These are phyloP conservation scores for Geoglossum cookeanum DNA, from an alignment of 2,329 filamentous ascomycete genomes.

Conservation along the genomic window DNA sequence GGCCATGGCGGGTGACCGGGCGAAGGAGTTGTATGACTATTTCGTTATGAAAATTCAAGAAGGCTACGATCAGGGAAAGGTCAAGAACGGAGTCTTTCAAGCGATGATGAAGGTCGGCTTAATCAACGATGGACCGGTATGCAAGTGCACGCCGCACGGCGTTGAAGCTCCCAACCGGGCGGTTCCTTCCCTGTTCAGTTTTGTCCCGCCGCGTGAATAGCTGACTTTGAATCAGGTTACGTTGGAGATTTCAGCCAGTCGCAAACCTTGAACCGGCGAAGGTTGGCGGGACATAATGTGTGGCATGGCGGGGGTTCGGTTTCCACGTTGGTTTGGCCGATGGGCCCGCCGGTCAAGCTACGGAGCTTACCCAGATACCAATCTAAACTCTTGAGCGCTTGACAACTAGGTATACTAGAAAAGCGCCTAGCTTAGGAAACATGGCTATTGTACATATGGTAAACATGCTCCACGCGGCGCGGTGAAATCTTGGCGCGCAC, in stretches of 20 bases:
- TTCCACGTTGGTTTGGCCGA: neutral
- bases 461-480: neutral
- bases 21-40: constrained; percentile 61
- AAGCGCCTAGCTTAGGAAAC: neutral
- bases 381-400: too few relatives aligned
- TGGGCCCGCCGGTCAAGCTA: neutral
- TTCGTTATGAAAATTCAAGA: constrained; percentile 63
- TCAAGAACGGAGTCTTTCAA: constrained; percentile 93
- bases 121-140: constrained; percentile 66
- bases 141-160: constrained; percentile 17
- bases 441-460: neutral
- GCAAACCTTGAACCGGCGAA: neutral
- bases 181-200: neutral
- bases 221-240: constrained; percentile 12
- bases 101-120: constrained; percentile 97
- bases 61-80: constrained; percentile 50
- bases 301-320: neutral
- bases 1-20: constrained; percentile 59
- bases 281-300: neutral
- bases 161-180: neutral
- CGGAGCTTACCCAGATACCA: neutral
- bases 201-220: neutral
- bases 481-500: neutral
- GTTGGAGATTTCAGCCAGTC: constrained; percentile 5
- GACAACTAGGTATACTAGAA: neutral